Evolutionary conservation across 768 basidiomycete species (phyloP), one percentile per base, ranked within the genome.

Genomic region (Amanita rubescens): DNA sequence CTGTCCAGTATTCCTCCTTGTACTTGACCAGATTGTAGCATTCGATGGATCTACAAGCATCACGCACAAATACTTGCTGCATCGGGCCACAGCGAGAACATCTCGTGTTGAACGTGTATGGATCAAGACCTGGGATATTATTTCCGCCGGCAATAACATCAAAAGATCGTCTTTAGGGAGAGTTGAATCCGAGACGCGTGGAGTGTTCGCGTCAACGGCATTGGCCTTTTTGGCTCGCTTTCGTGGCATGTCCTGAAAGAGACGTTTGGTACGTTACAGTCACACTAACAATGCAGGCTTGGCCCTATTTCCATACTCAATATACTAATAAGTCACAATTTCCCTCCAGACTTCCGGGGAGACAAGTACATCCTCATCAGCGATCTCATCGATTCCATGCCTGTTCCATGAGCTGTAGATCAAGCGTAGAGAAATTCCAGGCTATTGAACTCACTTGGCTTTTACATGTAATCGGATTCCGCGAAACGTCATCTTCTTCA

Each of bases 101-200:
- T 82, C 78, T 47, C 71, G 70, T 1, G 82, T 74, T 0, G 82
- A 84, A 8, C 65, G 54, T 0, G 78, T 76, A 48, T 69, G 67
- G 6, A 78, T 63, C 17, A 87, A 74, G 45, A 87, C 75, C 59
- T 85, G 83, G 2, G 80, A 77, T 6, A 87, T 63, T 14, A 88
- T 69, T 58, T 89, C 86, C 37, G 82, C 62, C 10, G 86, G 86
- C 4, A 87, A 62, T 15, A 41, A 53, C 15, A 12, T 44, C 43
- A 44, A 25, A 6, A 19, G 24, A 14, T 44, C 43, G 5, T 7
- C 24, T 22, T 30, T 30, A 8, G 27, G n/a, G n/a, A n/a, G 27
- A 30, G 27, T 30, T 4, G 8, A 4, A 30, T 30, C 20, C 24
- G 12, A 8, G 27, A 4, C 27, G 27, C 27, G 8, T 30, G 27